Percentiles rank a stretch among this genome's conserved stretches.
These are phyloP conservation scores for Linnemannia elongata DNA, from an alignment of 192 early-diverging fungal genomes.

Conservation along the genomic window DNA sequence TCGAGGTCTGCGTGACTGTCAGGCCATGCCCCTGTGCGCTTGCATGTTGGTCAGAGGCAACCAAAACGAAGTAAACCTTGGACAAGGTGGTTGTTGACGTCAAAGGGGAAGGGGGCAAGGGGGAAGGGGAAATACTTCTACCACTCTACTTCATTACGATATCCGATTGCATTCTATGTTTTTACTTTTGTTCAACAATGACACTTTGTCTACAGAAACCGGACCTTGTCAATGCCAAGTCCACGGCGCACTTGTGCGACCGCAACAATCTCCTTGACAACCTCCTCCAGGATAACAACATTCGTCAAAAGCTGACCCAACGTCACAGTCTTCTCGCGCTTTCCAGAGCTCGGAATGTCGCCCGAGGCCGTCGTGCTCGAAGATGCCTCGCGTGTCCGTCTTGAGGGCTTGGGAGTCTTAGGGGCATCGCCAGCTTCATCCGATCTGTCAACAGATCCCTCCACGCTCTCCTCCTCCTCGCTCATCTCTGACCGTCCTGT, in stretches of 20 bases:
- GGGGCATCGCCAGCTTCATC: conserved; percentile 5
- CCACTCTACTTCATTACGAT: no score
- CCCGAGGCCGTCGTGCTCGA: not conserved
- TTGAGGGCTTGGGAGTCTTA: conserved; percentile 1
- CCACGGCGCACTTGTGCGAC: conserved; percentile 83
- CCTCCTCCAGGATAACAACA: conserved; percentile 92
- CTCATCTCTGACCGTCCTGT: conserved; percentile 38
- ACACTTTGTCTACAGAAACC: conserved; percentile 46
- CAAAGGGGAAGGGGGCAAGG: not conserved
- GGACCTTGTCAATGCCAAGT: conserved; percentile 78
- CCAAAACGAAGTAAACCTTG: not conserved
- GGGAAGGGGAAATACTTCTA: no score
- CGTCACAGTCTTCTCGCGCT: conserved; percentile 62
- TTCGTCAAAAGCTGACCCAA: conserved; percentile 84
- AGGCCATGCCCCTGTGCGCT: not conserved
- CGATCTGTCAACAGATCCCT: conserved; percentile 8
- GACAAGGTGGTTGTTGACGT: not conserved
- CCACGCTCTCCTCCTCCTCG: conserved; percentile 24
- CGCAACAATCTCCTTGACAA: conserved; percentile 91
- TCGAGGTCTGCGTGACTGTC: not conserved
- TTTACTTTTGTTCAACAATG: no score
- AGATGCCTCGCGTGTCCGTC: conserved; percentile 15
- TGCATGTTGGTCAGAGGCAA: not conserved
- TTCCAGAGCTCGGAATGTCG: conserved; percentile 33
- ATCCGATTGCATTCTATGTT: no score